Evolutionary conservation across 2,329 filamentous ascomycete genomes (phyloP).

Genomic region (Dothidotthia symphoricarpi): DNA sequence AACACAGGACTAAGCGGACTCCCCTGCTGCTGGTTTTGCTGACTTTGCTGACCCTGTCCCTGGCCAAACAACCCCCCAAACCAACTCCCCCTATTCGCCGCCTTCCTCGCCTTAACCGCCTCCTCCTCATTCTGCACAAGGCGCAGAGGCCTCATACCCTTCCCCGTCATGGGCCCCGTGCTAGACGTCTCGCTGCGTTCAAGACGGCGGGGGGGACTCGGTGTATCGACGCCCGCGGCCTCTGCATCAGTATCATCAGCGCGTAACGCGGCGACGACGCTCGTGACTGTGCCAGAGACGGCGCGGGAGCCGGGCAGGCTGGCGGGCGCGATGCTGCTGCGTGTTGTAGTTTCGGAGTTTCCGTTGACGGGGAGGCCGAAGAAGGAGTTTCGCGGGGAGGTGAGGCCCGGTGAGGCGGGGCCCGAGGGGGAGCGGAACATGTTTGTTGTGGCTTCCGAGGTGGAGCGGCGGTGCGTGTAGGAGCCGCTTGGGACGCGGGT

Average conservation of each 20-base stretch:
- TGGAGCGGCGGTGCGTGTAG: slow-evolving; percentile 45
- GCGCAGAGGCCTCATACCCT: slow-evolving; percentile 79
- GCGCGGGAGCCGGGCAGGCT: slow-evolving; percentile 44
- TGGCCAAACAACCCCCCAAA: slow-evolving; percentile 47
- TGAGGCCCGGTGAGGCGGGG: slow-evolving; percentile 49
- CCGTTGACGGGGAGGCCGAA: slow-evolving; percentile 41
- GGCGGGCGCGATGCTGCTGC: too few species aligned
- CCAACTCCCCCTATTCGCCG: slow-evolving; percentile 49
- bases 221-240: slow-evolving; percentile 37
- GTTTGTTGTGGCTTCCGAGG: slow-evolving; percentile 48
- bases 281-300: slow-evolving; percentile 30
- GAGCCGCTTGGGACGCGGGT: slow-evolving; percentile 42
- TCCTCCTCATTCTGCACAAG: slow-evolving; percentile 71
- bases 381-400: slow-evolving; percentile 41
- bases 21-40: slow-evolving; percentile 16
- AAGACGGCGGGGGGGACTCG: slow-evolving; percentile 58
- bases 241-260: too few species aligned
- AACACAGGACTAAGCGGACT: slow-evolving; percentile 1
- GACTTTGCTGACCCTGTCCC: slow-evolving; percentile 22
- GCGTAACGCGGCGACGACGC: too few species aligned
- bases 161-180: slow-evolving; percentile 49
- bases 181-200: slow-evolving; percentile 42
- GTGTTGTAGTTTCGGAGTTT: slow-evolving; percentile 9
- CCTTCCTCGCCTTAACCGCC: slow-evolving; percentile 41
- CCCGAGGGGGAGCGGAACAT: slow-evolving; percentile 75